Evolutionary conservation across 805 yeast species (phyloP).

Genomic region (Starmerella sirachaensis): DNA sequence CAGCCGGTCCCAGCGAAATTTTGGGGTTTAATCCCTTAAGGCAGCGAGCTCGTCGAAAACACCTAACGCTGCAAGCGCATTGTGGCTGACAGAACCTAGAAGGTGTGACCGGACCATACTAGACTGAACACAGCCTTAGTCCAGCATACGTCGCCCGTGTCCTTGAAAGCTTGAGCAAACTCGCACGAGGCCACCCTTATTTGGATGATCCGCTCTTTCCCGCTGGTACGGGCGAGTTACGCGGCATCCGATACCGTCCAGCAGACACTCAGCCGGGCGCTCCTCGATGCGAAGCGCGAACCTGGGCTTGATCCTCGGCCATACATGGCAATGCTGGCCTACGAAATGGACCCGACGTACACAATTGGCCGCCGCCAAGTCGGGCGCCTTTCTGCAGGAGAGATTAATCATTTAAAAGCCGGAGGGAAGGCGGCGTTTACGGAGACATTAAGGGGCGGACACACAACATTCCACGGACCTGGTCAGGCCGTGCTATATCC

Average conservation of each 20-base stretch:
- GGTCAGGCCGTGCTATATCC: constrained; percentile 88
- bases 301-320: not conserved
- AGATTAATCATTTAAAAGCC: constrained; percentile 21
- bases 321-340: constrained; percentile 64
- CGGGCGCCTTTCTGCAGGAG: constrained; percentile 33
- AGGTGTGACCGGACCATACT: too few relatives aligned
- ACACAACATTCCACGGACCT: constrained; percentile 91
- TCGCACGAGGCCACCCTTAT: not conserved
- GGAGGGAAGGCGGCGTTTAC: constrained; percentile 40
- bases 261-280: constrained; percentile 13
- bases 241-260: constrained; percentile 18
- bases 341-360: constrained; percentile 65
- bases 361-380: constrained; percentile 85
- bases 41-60: too few relatives aligned
- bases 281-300: constrained; percentile 20
- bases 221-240: constrained; percentile 18
- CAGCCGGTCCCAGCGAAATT: too few relatives aligned
- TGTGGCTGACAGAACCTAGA: too few relatives aligned
- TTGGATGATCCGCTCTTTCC: constrained; percentile 16
- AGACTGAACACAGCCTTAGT: not conserved
- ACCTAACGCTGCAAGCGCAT: too few relatives aligned
- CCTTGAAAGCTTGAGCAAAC: too few relatives aligned
- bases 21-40: too few relatives aligned
- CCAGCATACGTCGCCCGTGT: too few relatives aligned
- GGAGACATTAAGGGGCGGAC: constrained; percentile 89